Evolutionary conservation across 257 asterid genomes (phyloP), one percentile per base, ranked within the genome.

Genomic region (Perilla frutescens): DNA sequence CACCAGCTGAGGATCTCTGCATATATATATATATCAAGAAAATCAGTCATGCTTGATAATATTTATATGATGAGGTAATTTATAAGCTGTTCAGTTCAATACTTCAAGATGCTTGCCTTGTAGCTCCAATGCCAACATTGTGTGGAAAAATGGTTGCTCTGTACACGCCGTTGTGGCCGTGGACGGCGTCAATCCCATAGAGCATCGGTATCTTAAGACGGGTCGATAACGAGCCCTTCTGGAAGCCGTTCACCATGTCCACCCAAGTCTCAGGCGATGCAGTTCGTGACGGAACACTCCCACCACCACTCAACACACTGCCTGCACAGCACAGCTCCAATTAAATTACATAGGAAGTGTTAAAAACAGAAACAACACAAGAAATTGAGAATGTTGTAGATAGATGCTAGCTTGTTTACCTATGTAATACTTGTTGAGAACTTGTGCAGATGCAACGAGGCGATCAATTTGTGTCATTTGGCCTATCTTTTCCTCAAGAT

Each of bases 171-270:
- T 87, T 89, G 80, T 89, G 81, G 6, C 96, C 96, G 14, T 89
- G 96, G 58, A 89, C 81, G 0, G 96, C 93, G 69, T 89, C 96
- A 36, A 87, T 89, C 44, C 96, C 96, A 62, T 89, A 89, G 8
- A 89, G 71, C 83, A 87, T 76, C 6, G 96, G 96, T 56, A 89
- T 87, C 75, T 81, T 86, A 7, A 89, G 89, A 36, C 84, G 89
- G 7, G 92, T 80, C 7, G 90, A 80, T 6, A 89, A 69, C 0
- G 96, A 67, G n/a, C 90, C 92, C 48, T 78, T 82, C 67, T 89
- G 96, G 70, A 72, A 85, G 3, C 81, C 88, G 45, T 87, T 89
- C 37, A 89, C 89, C 92, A 87, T 89, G 73, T 83, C 81, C 13
- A 89, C 73, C 96, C 96, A 89, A 2, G 77, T 63, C 78, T 89